phyloP scores from a whole-genome alignment of 2,329 filamentous ascomycete species.

The Neopestalotiopsis sp. region DNA sequence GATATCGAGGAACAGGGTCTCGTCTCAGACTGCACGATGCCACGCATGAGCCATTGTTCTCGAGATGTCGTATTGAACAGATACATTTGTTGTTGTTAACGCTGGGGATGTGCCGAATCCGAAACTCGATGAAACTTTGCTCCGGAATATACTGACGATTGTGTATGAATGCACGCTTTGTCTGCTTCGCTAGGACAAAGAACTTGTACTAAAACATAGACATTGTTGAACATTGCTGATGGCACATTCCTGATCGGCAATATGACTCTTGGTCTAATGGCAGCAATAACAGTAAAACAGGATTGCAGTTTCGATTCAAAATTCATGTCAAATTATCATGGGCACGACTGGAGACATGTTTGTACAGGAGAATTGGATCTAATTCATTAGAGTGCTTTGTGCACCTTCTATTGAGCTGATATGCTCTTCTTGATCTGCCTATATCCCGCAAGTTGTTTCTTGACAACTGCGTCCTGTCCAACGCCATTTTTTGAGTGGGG shows the following conservation, averaged over 20 bases:
- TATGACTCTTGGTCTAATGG: background rate
- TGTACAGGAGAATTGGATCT: background rate
- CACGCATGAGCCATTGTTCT: too few relatives aligned
- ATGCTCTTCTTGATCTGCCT: background rate
- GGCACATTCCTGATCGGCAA: background rate
- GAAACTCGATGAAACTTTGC: too few relatives aligned
- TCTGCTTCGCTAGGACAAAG: too few relatives aligned
- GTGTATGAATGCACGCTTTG: too few relatives aligned
- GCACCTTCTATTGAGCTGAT: background rate
- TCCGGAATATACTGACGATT: too few relatives aligned
- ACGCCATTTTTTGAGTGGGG: background rate
- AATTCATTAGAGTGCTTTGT: background rate
- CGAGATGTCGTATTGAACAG: too few relatives aligned
- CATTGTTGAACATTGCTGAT: background rate
- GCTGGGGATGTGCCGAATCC: too few relatives aligned
- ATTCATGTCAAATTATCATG: background rate
- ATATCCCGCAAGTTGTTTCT: background rate
- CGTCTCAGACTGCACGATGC: too few relatives aligned
- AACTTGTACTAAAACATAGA: background rate
- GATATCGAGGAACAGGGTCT: too few relatives aligned
- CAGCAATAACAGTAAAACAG: background rate
- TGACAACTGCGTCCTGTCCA: slow-evolving; percentile 9
- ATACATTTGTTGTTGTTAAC: too few relatives aligned
- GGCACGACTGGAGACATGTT: background rate
- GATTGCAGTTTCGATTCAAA: background rate